phyloP scores from a whole-genome alignment of 768 basidiomycete species.

The Lactarius indigo region DNA sequence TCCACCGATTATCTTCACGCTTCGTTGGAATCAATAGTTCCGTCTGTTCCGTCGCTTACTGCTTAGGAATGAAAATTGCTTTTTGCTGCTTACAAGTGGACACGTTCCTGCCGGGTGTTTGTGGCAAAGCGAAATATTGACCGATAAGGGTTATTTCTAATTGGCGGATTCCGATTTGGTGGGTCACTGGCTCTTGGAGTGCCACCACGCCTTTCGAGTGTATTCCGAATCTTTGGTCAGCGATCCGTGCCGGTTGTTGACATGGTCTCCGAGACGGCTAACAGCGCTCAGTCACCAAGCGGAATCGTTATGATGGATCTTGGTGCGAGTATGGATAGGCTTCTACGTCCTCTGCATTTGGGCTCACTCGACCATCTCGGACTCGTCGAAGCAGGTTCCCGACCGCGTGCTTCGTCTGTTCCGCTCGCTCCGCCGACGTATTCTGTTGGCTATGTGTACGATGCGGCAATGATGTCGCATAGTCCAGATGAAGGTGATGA shows the following conservation, averaged over 20 bases:
- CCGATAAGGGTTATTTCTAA: too few relatives aligned
- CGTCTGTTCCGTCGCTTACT: too few relatives aligned
- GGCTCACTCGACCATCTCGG: conserved; percentile 10
- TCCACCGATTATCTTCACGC: neutral
- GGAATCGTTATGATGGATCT: neutral
- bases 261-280: neutral
- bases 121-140: too few relatives aligned
- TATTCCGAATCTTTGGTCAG: neutral
- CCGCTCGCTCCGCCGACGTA: conserved; percentile 24
- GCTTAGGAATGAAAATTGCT: too few relatives aligned
- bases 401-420: conserved; percentile 32
- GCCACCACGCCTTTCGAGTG: neutral
- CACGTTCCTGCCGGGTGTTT: too few relatives aligned
- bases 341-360: neutral
- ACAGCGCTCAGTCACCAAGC: neutral
- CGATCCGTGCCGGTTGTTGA: neutral
- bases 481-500: conserved; percentile 57
- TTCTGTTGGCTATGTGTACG: conserved; percentile 83
- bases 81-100: too few relatives aligned
- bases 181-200: neutral
- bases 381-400: conserved; percentile 6
- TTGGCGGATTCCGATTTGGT: neutral
- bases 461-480: conserved; percentile 83
- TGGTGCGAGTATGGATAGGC: conserved; percentile 8
- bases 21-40: too few relatives aligned